A percentile compares a stretch with the other conserved stretches of the same genome.
Evolutionary conservation across 2,329 filamentous ascomycete species (phyloP).

Genomic region (Alternaria solani): DNA sequence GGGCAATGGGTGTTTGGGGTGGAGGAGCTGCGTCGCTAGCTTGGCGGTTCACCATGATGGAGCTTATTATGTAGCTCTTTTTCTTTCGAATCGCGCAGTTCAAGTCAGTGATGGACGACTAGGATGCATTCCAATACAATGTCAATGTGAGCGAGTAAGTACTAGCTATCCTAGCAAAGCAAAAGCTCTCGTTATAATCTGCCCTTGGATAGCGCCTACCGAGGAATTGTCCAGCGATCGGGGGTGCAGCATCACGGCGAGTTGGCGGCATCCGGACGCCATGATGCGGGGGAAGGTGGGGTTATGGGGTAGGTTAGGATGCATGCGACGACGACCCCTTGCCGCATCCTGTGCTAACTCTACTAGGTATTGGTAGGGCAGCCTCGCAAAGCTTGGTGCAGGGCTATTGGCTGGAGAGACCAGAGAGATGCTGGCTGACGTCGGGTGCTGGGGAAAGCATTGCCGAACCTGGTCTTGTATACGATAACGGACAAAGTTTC

Average conservation of each 20-base stretch:
- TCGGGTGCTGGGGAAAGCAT: neutral
- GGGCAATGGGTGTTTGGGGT: constrained; percentile 30
- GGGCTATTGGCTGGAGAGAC: constrained; percentile 5
- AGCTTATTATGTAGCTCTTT: constrained; percentile 10
- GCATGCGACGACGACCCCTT: neutral
- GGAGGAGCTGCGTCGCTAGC: constrained; percentile 39
- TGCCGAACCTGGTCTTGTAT: constrained; percentile 23
- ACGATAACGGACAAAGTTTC: neutral
- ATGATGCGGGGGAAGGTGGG: constrained; percentile 37
- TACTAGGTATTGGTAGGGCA: constrained; percentile 9
- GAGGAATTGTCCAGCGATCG: constrained; percentile 9
- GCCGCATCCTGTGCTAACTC: constrained; percentile 12
- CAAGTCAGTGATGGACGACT: constrained; percentile 13
- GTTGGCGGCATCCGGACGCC: constrained; percentile 18
- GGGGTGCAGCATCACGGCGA: neutral
- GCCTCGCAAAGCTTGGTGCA: neutral
- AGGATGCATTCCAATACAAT: neutral
- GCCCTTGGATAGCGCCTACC: constrained; percentile 11
- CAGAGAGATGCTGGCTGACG: neutral
- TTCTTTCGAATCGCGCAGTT: constrained; percentile 17
- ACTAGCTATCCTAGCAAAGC: neutral
- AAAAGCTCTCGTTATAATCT: neutral
- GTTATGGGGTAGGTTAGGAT: constrained; percentile 20
- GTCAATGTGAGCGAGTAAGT: constrained; percentile 25
- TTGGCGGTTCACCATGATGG: constrained; percentile 8